Evolutionary conservation across 257 asterid species (phyloP), one percentile per base, ranked within the genome.

Genomic region (Paulownia fortunei): DNA sequence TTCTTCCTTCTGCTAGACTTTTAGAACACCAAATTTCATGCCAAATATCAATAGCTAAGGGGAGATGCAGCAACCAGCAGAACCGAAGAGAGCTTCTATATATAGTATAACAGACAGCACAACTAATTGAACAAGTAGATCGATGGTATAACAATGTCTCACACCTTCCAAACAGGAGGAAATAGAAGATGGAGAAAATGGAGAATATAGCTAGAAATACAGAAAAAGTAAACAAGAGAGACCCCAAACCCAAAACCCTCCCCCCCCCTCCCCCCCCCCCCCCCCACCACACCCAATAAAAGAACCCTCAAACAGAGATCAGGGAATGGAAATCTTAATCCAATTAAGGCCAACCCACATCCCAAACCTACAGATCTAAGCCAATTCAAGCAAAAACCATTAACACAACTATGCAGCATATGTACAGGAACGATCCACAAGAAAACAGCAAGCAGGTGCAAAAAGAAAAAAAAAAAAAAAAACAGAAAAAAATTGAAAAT

Each of bases 341-440:
- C 76, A 83, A 73, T 78, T 41, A 65, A 21, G 72, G 77, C 46
- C 82, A 73, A 32, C 54, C 69, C 85, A 84, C 24, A 23, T 61
- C 61, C 27, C 52, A 77, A 84, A 82, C 42, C 72, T 11, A 63
- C 67, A 88, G 98, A 94, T 92, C 97, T 85, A 83, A 66, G 12
- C 30, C 69, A 70, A 79, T 46, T 21, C 59, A 42, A 56, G 76
- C 1, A 42, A 68, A 47, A 37, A 23, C 34, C 54, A 42, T 30
- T 2, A 54, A 34, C 58, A 19, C 73, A 63, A 18, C 42, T 32
- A n/a, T 39, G 2, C 13, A 30, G 56, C 11, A 34, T 37, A 36
- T 68, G 63, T 42, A 42, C 13, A 19, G 37, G 3, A 59, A 30
- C 68, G 39, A 72, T 52, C 39, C 47, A 73, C 8, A 41, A 3